These are phyloP conservation scores for Strobilomyces echinocephalus DNA, from an alignment of 768 basidiomycete genomes.

Conservation along the genomic window DNA sequence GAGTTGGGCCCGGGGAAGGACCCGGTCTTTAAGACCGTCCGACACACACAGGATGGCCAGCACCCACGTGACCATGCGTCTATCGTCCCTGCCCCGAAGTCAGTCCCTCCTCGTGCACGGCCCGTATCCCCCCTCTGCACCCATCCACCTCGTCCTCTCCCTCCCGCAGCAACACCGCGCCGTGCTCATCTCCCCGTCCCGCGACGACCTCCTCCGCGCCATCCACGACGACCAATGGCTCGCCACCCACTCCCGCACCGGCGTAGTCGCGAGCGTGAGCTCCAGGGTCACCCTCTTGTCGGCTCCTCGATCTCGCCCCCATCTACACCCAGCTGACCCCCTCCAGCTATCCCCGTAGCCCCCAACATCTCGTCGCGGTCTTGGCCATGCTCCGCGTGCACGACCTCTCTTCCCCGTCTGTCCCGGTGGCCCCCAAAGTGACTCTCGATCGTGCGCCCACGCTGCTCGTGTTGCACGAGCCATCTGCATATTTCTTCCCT, in stretches of 20 bases:
- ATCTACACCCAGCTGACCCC: constrained; percentile 6
- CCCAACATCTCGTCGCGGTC: constrained; percentile 49
- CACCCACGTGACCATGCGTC: constrained; percentile 27
- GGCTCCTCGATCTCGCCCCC: constrained; percentile 22
- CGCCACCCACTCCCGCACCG: constrained; percentile 34
- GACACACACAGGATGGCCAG: constrained; percentile 18
- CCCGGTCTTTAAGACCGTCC: constrained; percentile 5
- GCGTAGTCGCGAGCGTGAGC: constrained; percentile 33
- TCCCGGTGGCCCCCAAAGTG: constrained; percentile 28
- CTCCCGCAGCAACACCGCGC: constrained; percentile 31
- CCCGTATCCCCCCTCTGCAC: constrained; percentile 60
- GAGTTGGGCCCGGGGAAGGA: not conserved
- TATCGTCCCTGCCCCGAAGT: constrained; percentile 53
- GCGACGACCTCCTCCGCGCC: constrained; percentile 36
- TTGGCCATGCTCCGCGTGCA: constrained; percentile 45
- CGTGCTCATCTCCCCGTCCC: constrained; percentile 53
- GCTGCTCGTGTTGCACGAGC: constrained; percentile 58
- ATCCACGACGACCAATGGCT: constrained; percentile 53
- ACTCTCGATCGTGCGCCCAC: constrained; percentile 40
- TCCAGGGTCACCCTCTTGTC: constrained; percentile 54
- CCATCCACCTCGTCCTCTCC: constrained; percentile 62
- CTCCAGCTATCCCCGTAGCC: constrained; percentile 59
- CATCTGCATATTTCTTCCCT: constrained; percentile 49
- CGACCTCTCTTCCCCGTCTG: constrained; percentile 16
- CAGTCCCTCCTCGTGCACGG: constrained; percentile 60